Conservation (phyloP, 1,284 basidiomycete genomes). For the Grifola frondosa region DNA sequence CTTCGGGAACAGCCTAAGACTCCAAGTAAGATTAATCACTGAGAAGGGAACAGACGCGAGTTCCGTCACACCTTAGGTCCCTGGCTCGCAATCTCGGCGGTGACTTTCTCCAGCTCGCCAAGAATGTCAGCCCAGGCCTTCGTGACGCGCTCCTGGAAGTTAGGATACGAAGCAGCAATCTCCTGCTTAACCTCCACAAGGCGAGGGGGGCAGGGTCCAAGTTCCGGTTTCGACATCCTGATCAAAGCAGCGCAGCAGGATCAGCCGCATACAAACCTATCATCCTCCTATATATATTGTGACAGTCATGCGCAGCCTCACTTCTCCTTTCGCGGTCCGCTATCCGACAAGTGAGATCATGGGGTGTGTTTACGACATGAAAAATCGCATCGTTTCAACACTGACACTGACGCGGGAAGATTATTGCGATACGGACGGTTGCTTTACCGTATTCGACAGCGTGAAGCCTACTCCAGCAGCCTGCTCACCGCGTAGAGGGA, state of each 20-base stretch:
- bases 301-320: too few species aligned
- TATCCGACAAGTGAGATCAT: slow-evolving; percentile 5
- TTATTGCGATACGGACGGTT: too few species aligned
- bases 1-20: slow-evolving; percentile 56
- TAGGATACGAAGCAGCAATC: slow-evolving; percentile 50
- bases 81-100: slow-evolving; percentile 42
- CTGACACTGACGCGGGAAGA: too few species aligned
- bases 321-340: slow-evolving; percentile 3
- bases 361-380: too few species aligned
- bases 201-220: slow-evolving; percentile 39
- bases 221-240: slow-evolving; percentile 15
- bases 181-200: slow-evolving; percentile 57
- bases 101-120: slow-evolving; percentile 44
- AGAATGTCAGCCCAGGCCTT: slow-evolving; percentile 60
- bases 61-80: slow-evolving; percentile 48
- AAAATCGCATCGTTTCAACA: too few species aligned
- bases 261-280: too few species aligned
- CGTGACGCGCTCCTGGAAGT: slow-evolving; percentile 49
- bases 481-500: too few species aligned
- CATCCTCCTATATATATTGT: too few species aligned
- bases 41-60: background rate
- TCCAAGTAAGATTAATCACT: background rate
- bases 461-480: too few species aligned
- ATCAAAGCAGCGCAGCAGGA: background rate
- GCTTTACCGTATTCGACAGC: too few species aligned